These are phyloP conservation scores for Trichocladium uniseriatum DNA, from an alignment of 495 filamentous ascomycete species.

Conservation along the genomic window DNA sequence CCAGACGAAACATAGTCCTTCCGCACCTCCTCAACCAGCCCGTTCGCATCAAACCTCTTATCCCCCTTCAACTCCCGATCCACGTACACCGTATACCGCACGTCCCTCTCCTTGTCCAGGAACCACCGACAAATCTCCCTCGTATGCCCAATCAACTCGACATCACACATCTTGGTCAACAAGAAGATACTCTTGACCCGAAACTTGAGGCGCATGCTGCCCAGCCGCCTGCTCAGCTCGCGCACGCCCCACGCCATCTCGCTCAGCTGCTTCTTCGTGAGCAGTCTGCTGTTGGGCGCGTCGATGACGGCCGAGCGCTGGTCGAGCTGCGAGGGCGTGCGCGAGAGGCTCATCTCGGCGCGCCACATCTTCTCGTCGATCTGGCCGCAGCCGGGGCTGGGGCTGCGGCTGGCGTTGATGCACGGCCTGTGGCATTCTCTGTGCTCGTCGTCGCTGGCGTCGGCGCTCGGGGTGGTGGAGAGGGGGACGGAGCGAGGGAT, in stretches of 20 bases:
- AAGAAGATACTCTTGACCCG: conserved; percentile 76
- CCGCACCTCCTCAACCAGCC: conserved; percentile 43
- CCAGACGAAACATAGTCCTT: conserved; percentile 22
- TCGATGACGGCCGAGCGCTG: conserved; percentile 3
- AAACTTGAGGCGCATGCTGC: conserved; percentile 67
- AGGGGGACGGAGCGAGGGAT: neutral
- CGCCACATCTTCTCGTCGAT: conserved; percentile 40
- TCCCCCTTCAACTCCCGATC: conserved; percentile 64
- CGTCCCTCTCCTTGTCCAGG: conserved; percentile 62
- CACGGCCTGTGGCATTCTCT: neutral
- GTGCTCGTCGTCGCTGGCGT: neutral
- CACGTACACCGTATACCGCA: conserved; percentile 67
- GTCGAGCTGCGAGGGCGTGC: conserved; percentile 22
- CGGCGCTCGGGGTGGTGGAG: neutral
- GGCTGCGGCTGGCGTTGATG: neutral
- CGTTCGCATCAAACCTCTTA: conserved; percentile 57
- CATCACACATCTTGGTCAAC: conserved; percentile 81
- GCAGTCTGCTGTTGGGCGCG: conserved; percentile 43
- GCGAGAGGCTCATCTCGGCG: conserved; percentile 16
- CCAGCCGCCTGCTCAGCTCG: conserved; percentile 77
- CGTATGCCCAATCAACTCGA: conserved; percentile 68
- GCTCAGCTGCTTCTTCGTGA: conserved; percentile 86
- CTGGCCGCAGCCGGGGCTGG: conserved; percentile 25
- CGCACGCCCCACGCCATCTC: conserved; percentile 96
- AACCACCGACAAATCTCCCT: conserved; percentile 74